phyloP scores from a whole-genome alignment of 2,329 filamentous ascomycete species.

The Aureobasidium musti region DNA sequence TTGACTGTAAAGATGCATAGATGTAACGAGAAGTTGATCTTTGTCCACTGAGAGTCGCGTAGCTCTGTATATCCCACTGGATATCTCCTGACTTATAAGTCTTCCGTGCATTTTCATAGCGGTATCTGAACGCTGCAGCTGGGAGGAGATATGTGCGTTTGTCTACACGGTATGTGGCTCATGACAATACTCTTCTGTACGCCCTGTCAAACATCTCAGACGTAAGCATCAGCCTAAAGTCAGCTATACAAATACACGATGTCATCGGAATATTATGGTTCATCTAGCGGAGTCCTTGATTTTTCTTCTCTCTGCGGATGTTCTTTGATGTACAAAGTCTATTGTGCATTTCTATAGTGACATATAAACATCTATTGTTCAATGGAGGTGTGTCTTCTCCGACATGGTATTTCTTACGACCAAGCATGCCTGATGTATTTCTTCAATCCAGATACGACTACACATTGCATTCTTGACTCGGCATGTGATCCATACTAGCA shows the following conservation, averaged over 20 bases:
- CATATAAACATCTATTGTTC: too few relatives aligned
- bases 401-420: too few relatives aligned
- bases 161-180: background rate
- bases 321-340: background rate
- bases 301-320: background rate
- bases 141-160: background rate
- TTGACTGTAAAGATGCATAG: background rate
- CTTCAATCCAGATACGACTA: too few relatives aligned
- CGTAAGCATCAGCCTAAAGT: background rate
- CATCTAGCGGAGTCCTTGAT: background rate
- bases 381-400: too few relatives aligned
- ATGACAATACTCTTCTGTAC: background rate
- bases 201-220: background rate
- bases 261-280: background rate
- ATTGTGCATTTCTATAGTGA: background rate
- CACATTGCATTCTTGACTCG: too few relatives aligned
- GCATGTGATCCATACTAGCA: too few relatives aligned
- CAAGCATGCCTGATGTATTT: too few relatives aligned
- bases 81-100: background rate
- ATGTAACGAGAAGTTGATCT: rapidly evolving
- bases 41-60: background rate
- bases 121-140: background rate
- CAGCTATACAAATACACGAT: background rate
- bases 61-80: background rate
- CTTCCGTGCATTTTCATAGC: background rate